A percentile compares a stretch with the other conserved stretches of the same genome.
These are phyloP conservation scores for Pseudonitzschia delicatissima DNA, from an alignment of 108 stramenopile genomes.

Conservation along the genomic window DNA sequence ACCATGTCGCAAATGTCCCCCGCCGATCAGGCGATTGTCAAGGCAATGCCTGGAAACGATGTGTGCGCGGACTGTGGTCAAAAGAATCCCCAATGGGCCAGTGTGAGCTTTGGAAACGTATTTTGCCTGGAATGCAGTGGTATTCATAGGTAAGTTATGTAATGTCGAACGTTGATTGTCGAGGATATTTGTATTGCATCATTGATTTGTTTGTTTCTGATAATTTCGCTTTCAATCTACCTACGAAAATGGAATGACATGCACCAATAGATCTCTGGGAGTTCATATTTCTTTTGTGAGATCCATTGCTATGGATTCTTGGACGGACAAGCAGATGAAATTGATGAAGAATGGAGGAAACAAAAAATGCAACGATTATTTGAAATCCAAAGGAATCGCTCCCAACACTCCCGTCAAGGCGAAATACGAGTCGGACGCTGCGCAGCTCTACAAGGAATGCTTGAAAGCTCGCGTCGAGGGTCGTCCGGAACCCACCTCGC, in stretches of 20 bases:
- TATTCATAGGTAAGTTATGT: slow-evolving; percentile 85
- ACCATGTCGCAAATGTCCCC: slow-evolving; percentile 87
- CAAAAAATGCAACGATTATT: slow-evolving; percentile 63
- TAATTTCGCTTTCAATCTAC: background rate
- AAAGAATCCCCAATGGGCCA: slow-evolving; percentile 97
- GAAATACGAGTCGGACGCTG: slow-evolving; percentile 81
- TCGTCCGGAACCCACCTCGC: slow-evolving; percentile 70
- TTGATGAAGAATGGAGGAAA: slow-evolving; percentile 86
- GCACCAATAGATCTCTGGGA: slow-evolving; percentile 76
- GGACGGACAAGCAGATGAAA: slow-evolving; percentile 80
- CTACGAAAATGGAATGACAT: too few relatives aligned
- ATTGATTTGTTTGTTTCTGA: background rate
- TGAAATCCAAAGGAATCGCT: slow-evolving; percentile 61
- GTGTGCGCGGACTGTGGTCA: slow-evolving; percentile 93
- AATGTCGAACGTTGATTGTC: too few relatives aligned
- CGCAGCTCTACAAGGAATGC: slow-evolving; percentile 83
- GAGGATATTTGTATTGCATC: background rate
- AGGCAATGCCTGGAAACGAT: slow-evolving; percentile 78
- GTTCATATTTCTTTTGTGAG: slow-evolving; percentile 97
- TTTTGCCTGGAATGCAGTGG: slow-evolving; percentile 98
- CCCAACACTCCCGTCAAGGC: slow-evolving; percentile 65
- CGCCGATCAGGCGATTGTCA: slow-evolving; percentile 68
- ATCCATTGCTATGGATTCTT: slow-evolving; percentile 97
- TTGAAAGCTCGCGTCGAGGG: slow-evolving; percentile 84
- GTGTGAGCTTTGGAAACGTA: slow-evolving; percentile 91